Evolutionary conservation across 176 grass and related monocot genomes (phyloP).

Genomic region (Triticum dicoccoides): DNA sequence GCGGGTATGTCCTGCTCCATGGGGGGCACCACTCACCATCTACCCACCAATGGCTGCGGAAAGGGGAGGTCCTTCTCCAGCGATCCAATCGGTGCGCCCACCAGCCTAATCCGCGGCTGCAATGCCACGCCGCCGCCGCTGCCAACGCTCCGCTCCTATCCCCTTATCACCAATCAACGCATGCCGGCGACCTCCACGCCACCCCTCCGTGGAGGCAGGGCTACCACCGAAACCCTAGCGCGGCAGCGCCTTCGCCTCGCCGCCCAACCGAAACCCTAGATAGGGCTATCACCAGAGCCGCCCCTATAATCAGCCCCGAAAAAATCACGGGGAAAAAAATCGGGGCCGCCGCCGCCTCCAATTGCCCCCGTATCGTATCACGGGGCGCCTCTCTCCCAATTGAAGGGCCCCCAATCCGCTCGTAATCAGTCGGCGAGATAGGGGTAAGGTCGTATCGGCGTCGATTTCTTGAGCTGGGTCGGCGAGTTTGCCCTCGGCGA

Average conservation of each 20-base stretch:
- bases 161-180: constrained; percentile 4
- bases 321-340: constrained; percentile 10
- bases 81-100: constrained; percentile 18
- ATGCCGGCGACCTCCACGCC: neutral
- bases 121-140: neutral
- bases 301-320: neutral
- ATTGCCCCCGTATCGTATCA: neutral
- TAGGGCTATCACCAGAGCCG: constrained; percentile 12
- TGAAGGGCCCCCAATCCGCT: neutral
- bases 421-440: constrained; percentile 5
- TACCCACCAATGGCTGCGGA: constrained; percentile 38
- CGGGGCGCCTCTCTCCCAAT: constrained; percentile 10
- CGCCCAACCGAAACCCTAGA: constrained; percentile 10
- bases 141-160: neutral
- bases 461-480: neutral
- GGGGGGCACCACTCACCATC: constrained; percentile 54
- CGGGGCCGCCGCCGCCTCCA: constrained; percentile 8
- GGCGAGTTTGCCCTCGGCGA: constrained; percentile 31
- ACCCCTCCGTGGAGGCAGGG: neutral
- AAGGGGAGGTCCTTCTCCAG: constrained; percentile 27
- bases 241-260: neutral
- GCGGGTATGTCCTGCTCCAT: constrained; percentile 54
- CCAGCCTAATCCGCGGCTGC: neutral
- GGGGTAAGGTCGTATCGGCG: neutral
- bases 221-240: constrained; percentile 33